Evolutionary conservation across 345 rosid species (phyloP).

Genomic region (sweet orange (Citrus sinensis)): DVS_A1.0 CM039163.1:50710501-50711000

Average conservation of each 20-base stretch:
- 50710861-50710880: slow-evolving; percentile 1
- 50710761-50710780: slow-evolving; percentile 95
- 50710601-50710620: background rate
- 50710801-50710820: slow-evolving; percentile 99
- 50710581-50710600: background rate
- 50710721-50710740: slow-evolving; percentile 1
- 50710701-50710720: background rate
- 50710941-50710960: background rate
- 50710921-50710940: background rate
- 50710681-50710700: background rate
- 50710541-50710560: background rate
- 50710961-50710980: background rate
- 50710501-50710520: background rate
- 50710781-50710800: slow-evolving; percentile 87
- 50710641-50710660: slow-evolving; percentile 2
- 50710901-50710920: background rate
- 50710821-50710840: slow-evolving; percentile 79
- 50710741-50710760: slow-evolving; percentile 59
- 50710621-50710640: background rate
- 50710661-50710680: slow-evolving; percentile 5
- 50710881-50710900: background rate
- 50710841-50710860: slow-evolving; percentile 37
- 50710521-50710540: background rate
- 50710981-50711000: background rate
- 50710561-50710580: background rate